Base-by-base conservation (phyloP, 1,284 basidiomycete genomes). In the Irpex sp. region DNA sequence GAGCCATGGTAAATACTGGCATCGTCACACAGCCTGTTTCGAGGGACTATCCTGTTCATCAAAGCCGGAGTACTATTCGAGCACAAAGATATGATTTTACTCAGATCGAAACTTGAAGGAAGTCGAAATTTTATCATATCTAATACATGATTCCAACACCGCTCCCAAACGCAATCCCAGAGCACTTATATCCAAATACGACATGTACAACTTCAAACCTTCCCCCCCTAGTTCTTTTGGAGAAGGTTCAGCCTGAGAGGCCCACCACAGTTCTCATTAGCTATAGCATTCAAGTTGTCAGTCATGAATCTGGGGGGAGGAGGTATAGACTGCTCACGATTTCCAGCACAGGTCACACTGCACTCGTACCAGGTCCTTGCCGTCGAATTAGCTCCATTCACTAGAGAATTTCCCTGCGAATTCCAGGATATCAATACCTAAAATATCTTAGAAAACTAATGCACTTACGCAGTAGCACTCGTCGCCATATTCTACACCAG, bases 391-490 rank as follows among this genome's bases (percentile, higher is more conserved):
- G 71, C 71, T 11, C 71, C 71, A 49, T 72, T 72, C 56, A n/a
- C 63, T 18, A 72, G 62, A 13, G 38, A 18, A 27, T 67, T 67
- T 11, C 69, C 71, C 67, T 67, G 22, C 13, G 22, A 18, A 58
- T 42, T 32, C 15, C 15, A 18, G 10, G 56, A n/a, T 11, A 58
- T 38, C 67, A 67, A 44, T 32, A 18, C 9, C 18, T 58, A 10
- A 20, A 10, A 22, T 38, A 59, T 60, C 15, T 43, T 13, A 67
- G 49, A n/a, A 54, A 43, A 60, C 20, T 15, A 44, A 24, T 65
- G 10, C n/a, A 67, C 67, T 24, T 18, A 67, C 67, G 43, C 71
- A 72, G 49, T 72, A 72, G 45, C 71, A 72, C 54, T 72, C 71
- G 9, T 49, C 24, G 24, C 49, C 44, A 38, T 27, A 72, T 56